Evolutionary conservation across 345 rosid genomes (phyloP).

Genomic region (Carallia pectinifolia): DNA sequence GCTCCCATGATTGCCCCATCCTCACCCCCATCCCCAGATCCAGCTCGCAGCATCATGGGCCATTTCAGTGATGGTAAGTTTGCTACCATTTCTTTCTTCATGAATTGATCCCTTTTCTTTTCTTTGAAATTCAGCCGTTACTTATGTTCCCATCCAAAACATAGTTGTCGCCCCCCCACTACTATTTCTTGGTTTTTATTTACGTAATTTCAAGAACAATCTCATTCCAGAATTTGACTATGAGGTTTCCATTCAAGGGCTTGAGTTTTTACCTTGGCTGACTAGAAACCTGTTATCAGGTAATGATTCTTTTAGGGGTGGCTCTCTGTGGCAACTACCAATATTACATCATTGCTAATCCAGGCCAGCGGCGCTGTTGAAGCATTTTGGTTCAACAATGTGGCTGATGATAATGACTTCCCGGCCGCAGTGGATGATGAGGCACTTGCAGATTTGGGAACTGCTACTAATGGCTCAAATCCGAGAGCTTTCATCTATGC

Average conservation of each 20-base stretch:
- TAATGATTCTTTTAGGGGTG: not conserved
- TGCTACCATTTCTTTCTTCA: not conserved
- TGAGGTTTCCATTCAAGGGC: not conserved
- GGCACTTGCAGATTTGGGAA: conserved; percentile 2
- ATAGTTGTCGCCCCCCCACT: too few relatives aligned
- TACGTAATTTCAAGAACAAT: too few relatives aligned
- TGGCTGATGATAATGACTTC: conserved; percentile 3
- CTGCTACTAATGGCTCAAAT: not conserved
- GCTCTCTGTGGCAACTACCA: conserved; percentile 13
- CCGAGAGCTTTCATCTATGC: conserved; percentile 17
- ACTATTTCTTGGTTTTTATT: too few relatives aligned
- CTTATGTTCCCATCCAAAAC: too few relatives aligned
- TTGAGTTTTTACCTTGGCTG: not conserved
- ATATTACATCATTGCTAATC: conserved; percentile 6
- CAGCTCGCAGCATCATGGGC: not conserved
- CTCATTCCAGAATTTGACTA: too few relatives aligned
- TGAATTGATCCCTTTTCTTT: not conserved
- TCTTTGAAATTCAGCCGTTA: too few relatives aligned
- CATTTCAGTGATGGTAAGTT: not conserved
- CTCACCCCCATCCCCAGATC: not conserved
- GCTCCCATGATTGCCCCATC: not conserved
- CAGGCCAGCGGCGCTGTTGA: conserved; percentile 14
- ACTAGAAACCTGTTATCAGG: not conserved
- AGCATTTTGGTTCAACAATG: conserved; percentile 6
- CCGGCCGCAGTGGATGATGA: conserved; percentile 1